Percentiles rank a stretch among this genome's conserved stretches.
phyloP scores from a whole-genome alignment of 2,329 filamentous ascomycete genomes.

The Shiraia sp. region DNA sequence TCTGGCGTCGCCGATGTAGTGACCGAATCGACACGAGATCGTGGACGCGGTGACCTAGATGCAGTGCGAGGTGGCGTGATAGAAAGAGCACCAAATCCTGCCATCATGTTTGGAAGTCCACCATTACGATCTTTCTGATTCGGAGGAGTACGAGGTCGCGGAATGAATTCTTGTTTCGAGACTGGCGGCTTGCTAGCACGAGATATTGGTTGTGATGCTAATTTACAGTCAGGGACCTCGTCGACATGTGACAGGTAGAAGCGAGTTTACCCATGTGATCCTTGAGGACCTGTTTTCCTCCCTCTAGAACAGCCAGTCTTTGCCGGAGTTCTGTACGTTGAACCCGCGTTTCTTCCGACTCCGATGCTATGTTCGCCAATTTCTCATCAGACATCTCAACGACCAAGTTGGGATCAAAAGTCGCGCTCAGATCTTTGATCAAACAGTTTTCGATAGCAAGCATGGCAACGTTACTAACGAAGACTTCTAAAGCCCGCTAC shows the following conservation, averaged over 20 bases:
- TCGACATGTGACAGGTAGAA: too few species aligned
- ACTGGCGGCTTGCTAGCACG: too few species aligned
- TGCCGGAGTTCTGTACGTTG: conserved; percentile 15
- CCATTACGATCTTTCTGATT: too few species aligned
- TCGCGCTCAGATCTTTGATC: conserved; percentile 19
- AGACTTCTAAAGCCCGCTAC: conserved; percentile 27
- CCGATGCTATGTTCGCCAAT: conserved; percentile 26
- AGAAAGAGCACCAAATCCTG: too few species aligned
- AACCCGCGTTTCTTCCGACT: conserved; percentile 22
- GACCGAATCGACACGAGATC: too few species aligned
- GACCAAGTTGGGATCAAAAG: conserved; percentile 24
- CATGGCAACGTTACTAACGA: conserved; percentile 31
- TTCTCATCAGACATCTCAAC: conserved; percentile 25
- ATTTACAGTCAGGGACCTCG: too few species aligned
- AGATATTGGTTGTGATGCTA: too few species aligned
- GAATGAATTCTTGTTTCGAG: too few species aligned
- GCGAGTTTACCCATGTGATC: conserved; percentile 22
- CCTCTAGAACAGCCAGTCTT: conserved; percentile 16
- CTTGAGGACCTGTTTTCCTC: conserved; percentile 17
- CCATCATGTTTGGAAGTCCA: too few species aligned
- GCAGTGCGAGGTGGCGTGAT: not conserved
- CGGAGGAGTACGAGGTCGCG: too few species aligned
- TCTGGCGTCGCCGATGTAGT: too few species aligned
- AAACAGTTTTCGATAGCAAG: conserved; percentile 33
- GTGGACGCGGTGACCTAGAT: not conserved